Conservation (phyloP, 768 basidiomycete genomes). For the Phaeolepiota aurea region DNA sequence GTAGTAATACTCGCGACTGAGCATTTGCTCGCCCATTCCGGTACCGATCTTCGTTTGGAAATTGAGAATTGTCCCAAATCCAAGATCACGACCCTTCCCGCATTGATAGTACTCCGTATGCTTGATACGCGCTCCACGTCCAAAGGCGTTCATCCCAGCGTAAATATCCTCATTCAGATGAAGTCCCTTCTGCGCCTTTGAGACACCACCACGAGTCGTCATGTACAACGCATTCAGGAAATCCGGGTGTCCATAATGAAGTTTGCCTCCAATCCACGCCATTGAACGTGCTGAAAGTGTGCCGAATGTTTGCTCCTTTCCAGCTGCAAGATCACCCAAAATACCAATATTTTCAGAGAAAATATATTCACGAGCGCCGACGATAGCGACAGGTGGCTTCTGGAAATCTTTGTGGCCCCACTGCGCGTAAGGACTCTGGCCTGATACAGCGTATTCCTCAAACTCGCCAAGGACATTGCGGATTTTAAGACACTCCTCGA, state of each 20-base stretch:
- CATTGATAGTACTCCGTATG: conserved; percentile 99
- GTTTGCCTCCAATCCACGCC: conserved; percentile 96
- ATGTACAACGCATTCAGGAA: conserved; percentile 97
- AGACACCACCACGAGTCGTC: conserved; percentile 96
- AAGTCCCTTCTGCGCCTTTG: conserved; percentile 98
- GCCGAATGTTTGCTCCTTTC: conserved; percentile 99
- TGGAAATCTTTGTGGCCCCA: conserved; percentile 87
- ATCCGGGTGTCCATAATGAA: conserved; percentile 99
- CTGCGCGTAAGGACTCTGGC: conserved; percentile 86
- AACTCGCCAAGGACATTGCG: conserved; percentile 97
- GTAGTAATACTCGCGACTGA: conserved; percentile 98
- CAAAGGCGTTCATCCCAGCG: conserved; percentile 97
- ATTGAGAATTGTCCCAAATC: conserved; percentile 97
- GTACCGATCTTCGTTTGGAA: conserved; percentile 99
- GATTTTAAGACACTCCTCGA: conserved; percentile 99
- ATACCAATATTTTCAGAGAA: conserved; percentile 99
- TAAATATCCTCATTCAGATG: conserved; percentile 99
- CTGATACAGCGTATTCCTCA: conserved; percentile 82
- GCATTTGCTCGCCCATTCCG: conserved; percentile 99
- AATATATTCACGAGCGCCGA: conserved; percentile 98
- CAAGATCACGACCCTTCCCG: conserved; percentile 96
- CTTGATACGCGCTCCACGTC: conserved; percentile 95
- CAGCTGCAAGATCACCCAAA: conserved; percentile 94
- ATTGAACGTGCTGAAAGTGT: conserved; percentile 92
- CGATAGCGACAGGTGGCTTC: conserved; percentile 87